These are phyloP conservation scores for Phaeodactylum tricornutum DNA, from an alignment of 108 stramenopile genomes.

Conservation along the genomic window DNA sequence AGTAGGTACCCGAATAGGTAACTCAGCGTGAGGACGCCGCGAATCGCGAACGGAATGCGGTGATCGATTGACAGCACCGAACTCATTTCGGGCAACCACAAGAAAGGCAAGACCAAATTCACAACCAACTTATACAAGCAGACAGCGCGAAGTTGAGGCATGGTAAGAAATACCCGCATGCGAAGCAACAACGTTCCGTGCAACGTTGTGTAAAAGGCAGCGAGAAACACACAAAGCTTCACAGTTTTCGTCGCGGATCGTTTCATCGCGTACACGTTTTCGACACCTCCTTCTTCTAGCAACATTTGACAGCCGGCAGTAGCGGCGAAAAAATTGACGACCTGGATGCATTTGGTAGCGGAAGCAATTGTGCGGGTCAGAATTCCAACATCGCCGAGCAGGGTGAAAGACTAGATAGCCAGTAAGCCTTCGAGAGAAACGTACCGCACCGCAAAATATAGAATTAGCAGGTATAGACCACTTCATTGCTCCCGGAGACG, in stretches of 20 bases:
- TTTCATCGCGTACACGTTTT: too few relatives aligned
- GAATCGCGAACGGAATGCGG: neutral
- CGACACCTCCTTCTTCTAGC: too few relatives aligned
- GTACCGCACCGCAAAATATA: too few relatives aligned
- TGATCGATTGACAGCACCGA: neutral
- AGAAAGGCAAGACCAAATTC: neutral
- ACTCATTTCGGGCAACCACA: neutral
- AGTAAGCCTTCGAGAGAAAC: too few relatives aligned
- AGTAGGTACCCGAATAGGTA: conserved; percentile 2
- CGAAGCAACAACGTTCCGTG: conserved; percentile 3
- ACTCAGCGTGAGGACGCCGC: neutral
- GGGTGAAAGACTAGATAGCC: too few relatives aligned
- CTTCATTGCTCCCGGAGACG: conserved; percentile 1
- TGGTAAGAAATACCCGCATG: conserved; percentile 3
- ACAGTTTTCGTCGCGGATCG: too few relatives aligned
- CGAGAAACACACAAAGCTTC: too few relatives aligned
- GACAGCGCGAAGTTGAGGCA: conserved; percentile 6
- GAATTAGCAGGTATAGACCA: neutral
- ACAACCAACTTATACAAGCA: conserved; percentile 4
- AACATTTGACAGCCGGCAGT: neutral
- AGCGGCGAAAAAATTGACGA: neutral
- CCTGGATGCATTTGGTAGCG: too few relatives aligned
- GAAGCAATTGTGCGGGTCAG: too few relatives aligned
- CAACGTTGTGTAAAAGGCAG: conserved; percentile 1
- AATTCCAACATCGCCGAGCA: too few relatives aligned